A percentile compares a stretch with the other conserved stretches of the same genome.
Conservation (phyloP, 148 eudicot genomes). For the Cornus kousa region DNA sequence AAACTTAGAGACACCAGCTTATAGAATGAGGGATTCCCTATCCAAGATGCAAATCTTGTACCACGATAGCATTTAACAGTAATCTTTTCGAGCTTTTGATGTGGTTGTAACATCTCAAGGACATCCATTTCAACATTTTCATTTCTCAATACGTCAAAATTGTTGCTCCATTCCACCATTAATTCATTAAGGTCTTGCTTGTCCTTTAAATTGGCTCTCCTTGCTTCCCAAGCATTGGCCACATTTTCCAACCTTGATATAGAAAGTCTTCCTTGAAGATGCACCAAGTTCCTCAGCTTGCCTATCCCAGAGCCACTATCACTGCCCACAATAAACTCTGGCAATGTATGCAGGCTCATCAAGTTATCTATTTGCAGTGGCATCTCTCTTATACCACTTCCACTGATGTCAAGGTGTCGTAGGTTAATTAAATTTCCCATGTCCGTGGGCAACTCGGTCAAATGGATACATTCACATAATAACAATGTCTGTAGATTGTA, state of each 20-base stretch:
- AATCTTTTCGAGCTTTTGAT: background rate
- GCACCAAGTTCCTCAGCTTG: background rate
- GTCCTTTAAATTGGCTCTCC: background rate
- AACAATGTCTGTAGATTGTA: conserved; percentile 22
- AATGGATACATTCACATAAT: conserved; percentile 3
- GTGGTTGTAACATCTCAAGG: background rate
- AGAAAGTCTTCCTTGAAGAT: background rate
- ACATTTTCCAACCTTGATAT: background rate
- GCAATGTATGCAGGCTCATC: conserved; percentile 14
- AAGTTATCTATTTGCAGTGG: conserved; percentile 15
- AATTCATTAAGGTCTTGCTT: background rate
- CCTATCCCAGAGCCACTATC: background rate
- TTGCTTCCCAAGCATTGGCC: background rate
- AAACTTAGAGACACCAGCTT: background rate
- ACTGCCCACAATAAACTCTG: conserved; percentile 13
- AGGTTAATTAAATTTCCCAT: conserved; percentile 12
- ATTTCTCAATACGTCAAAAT: background rate
- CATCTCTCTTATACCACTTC: conserved; percentile 15
- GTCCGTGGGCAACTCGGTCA: conserved; percentile 13
- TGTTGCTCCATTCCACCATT: background rate
- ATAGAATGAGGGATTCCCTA: background rate
- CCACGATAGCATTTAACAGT: background rate
- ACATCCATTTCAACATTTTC: background rate
- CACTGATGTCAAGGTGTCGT: conserved; percentile 12
- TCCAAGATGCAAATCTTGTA: background rate